Conservation (phyloP, 805 yeast genomes). For the Yamadazyma akitaensis region DNA sequence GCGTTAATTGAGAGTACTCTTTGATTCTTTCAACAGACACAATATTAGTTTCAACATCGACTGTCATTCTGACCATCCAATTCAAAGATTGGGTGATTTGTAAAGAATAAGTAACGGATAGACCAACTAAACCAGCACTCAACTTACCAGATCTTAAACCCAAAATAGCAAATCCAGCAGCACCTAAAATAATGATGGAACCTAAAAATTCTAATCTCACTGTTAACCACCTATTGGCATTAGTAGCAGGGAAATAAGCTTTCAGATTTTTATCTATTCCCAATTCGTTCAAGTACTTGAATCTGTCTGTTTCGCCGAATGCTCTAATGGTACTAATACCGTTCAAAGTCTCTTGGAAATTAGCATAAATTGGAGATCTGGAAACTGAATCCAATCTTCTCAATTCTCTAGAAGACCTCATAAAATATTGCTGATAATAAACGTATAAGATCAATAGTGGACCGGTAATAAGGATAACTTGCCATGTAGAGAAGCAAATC, state of each 20-base stretch:
- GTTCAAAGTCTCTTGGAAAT: slow-evolving; percentile 76
- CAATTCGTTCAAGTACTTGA: slow-evolving; percentile 58
- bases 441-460: slow-evolving; percentile 68
- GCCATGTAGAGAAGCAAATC: slow-evolving; percentile 86
- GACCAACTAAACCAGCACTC: slow-evolving; percentile 90
- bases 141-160: slow-evolving; percentile 65
- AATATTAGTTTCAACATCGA: slow-evolving; percentile 95
- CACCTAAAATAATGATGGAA: slow-evolving; percentile 78
- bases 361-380: slow-evolving; percentile 77
- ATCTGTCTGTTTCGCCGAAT: slow-evolving; percentile 62
- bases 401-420: slow-evolving; percentile 75
- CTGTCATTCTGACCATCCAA: slow-evolving; percentile 99
- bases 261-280: slow-evolving; percentile 84
- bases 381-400: slow-evolving; percentile 80
- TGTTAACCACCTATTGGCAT: slow-evolving; percentile 97
- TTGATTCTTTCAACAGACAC: slow-evolving; percentile 93
- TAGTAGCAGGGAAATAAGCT: slow-evolving; percentile 88
- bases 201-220: slow-evolving; percentile 91
- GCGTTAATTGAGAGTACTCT: slow-evolving; percentile 73
- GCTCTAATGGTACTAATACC: slow-evolving; percentile 79
- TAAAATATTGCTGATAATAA: slow-evolving; percentile 72
- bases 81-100: slow-evolving; percentile 91
- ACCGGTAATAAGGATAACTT: slow-evolving; percentile 63
- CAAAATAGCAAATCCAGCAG: slow-evolving; percentile 78
- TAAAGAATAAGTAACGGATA: slow-evolving; percentile 88